Evolutionary conservation across 139 green algal genomes (phyloP).

Genomic region (Auxenochlorella pyrenoidosa): DNA sequence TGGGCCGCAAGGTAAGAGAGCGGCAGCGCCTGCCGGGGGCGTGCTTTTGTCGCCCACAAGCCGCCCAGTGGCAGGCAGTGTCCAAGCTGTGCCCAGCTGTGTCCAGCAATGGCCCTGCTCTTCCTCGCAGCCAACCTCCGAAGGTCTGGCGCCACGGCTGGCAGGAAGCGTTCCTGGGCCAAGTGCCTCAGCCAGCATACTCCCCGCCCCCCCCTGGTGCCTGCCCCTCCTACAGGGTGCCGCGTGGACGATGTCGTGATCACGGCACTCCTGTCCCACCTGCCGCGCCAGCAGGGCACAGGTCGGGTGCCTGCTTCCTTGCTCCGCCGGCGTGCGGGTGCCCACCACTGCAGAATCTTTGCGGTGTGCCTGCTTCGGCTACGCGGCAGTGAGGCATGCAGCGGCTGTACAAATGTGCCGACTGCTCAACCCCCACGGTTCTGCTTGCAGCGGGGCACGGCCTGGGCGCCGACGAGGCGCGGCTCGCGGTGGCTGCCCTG

Average conservation of each 20-base stretch:
- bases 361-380: not conserved
- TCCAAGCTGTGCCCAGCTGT: too few relatives aligned
- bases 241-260: conserved; percentile 39
- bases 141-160: too few relatives aligned
- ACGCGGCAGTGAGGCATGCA: not conserved
- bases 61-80: too few relatives aligned
- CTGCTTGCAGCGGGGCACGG: conserved; percentile 8
- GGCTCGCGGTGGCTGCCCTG: conserved; percentile 67
- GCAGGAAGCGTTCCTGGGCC: too few relatives aligned
- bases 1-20: conserved; percentile 38
- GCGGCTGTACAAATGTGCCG: not conserved
- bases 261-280: conserved; percentile 57
- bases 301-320: not conserved
- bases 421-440: not conserved
- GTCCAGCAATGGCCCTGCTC: too few relatives aligned
- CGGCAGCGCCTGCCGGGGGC: not conserved
- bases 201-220: too few relatives aligned
- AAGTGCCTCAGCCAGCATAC: too few relatives aligned
- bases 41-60: too few relatives aligned
- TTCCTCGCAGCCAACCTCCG: too few relatives aligned
- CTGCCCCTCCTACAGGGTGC: conserved; percentile 11
- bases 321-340: too few relatives aligned
- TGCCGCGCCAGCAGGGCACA: conserved; percentile 55
- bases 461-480: conserved; percentile 40
- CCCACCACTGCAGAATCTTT: too few relatives aligned